Evolutionary conservation across 345 rosid species (phyloP).

Genomic region (Salix brachista): DNA sequence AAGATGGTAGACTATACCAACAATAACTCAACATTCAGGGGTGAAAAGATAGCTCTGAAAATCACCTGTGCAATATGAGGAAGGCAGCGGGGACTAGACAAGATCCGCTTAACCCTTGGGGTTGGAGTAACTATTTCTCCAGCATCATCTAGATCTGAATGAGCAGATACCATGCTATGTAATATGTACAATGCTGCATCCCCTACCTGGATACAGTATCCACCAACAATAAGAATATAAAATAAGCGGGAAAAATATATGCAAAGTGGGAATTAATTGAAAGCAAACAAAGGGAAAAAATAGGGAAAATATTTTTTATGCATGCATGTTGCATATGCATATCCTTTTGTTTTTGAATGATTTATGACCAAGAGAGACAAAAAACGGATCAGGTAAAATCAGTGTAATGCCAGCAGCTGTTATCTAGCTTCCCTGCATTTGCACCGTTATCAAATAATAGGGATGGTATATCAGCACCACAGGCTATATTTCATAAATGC

Average conservation of each 20-base stretch:
- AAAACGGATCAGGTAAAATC: background rate
- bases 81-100: conserved; percentile 95
- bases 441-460: too few relatives aligned
- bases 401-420: too few relatives aligned
- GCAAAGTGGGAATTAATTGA: background rate
- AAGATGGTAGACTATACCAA: background rate
- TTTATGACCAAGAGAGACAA: too few relatives aligned
- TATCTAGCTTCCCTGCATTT: too few relatives aligned
- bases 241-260: background rate
- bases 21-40: background rate
- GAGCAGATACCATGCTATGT: conserved; percentile 98
- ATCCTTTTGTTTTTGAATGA: too few relatives aligned
- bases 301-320: too few relatives aligned
- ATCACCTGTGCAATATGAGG: conserved; percentile 97
- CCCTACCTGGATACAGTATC: conserved; percentile 58
- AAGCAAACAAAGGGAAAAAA: background rate
- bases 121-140: conserved; percentile 99
- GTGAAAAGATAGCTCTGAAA: background rate
- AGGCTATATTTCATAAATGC: too few relatives aligned
- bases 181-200: conserved; percentile 88
- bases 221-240: background rate
- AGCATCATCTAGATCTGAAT: conserved; percentile 98
- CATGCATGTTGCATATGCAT: background rate
- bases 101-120: conserved; percentile 86
- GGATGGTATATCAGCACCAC: too few relatives aligned